These are phyloP conservation scores for Xylariaceae sp. DNA, from an alignment of 2,329 filamentous ascomycete genomes.

Conservation along the genomic window DNA sequence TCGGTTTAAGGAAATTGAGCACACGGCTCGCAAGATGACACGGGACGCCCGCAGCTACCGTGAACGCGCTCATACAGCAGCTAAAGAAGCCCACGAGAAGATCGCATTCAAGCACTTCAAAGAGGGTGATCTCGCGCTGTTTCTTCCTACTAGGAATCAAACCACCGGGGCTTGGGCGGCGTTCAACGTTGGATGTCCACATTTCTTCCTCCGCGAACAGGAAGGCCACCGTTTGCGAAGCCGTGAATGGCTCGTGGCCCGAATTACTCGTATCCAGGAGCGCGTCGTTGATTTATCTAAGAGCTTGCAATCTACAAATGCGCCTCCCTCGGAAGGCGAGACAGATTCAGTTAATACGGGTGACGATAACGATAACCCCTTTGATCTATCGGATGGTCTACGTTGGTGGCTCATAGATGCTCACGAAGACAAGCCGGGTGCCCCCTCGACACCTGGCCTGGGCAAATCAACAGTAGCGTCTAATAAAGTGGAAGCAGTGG, in stretches of 20 bases:
- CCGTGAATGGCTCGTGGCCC: slow-evolving; percentile 94
- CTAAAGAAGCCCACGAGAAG: slow-evolving; percentile 90
- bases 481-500: slow-evolving; percentile 84
- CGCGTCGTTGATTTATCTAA: slow-evolving; percentile 91
- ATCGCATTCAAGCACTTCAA: slow-evolving; percentile 97
- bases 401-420: slow-evolving; percentile 97
- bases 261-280: slow-evolving; percentile 90
- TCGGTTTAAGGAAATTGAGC: slow-evolving; percentile 90
- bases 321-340: slow-evolving; percentile 47
- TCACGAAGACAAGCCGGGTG: slow-evolving; percentile 87
- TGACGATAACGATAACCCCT: slow-evolving; percentile 92
- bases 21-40: slow-evolving; percentile 90
- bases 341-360: slow-evolving; percentile 58
- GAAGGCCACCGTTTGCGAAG: slow-evolving; percentile 83
- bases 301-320: slow-evolving; percentile 62
- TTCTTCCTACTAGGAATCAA: slow-evolving; percentile 93
- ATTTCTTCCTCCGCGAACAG: slow-evolving; percentile 95
- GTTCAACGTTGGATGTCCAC: slow-evolving; percentile 96
- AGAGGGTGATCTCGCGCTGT: slow-evolving; percentile 91
- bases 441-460: slow-evolving; percentile 89
- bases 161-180: slow-evolving; percentile 95
- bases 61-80: slow-evolving; percentile 80
- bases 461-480: slow-evolving; percentile 91
- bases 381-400: slow-evolving; percentile 91
- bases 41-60: slow-evolving; percentile 86